Evolutionary conservation across 805 yeast genomes (phyloP), one percentile per base, ranked within the genome.

Genomic region (Schizosaccharomyces japonicus): DNA sequence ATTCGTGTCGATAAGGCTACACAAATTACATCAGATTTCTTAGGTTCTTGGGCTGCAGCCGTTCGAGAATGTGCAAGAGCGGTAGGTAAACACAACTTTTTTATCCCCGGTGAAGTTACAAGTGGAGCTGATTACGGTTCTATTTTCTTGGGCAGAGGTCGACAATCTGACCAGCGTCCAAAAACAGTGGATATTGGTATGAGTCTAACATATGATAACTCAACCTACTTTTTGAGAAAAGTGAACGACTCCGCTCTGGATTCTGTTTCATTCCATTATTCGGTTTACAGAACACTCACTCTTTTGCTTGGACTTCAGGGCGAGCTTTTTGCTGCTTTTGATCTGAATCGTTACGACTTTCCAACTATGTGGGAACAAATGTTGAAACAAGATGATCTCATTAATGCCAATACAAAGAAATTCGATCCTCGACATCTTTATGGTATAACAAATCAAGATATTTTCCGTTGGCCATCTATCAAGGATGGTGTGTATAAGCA

Each of bases 1-100:
- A 27, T 27, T 27, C 45, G 45, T 27, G 19, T 42, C n/a, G 45
- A 42, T 42, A 42, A 42, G 19, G 45, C 45, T 10, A 27, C 32
- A 3, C 30, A 26, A n/a, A 42, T 42, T 17, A 42, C 45, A n/a
- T 27, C 32, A n/a, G 45, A 42, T 23, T 26, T 28, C 29, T 19
- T 27, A 15, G 45, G 32, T 10, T 11, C n/a, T 13, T 42, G 45
- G 45, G 15, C 29, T 10, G 27, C 30, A 15, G 19, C 17, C 26
- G n/a, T 42, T 26, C 45, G 45, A 1, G 8, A 11, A 42, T 42
- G 45, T n/a, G 45, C 45, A 15, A 25, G 32, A 8, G 32, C 6
- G 25, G 19, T 42, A 26, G 32, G 32, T 5, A 42, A 42, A 28
- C 21, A 26, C 31, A 42, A 42, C 31, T 42, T 42, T 21, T 42